Evolutionary conservation across 2,329 filamentous ascomycete genomes (phyloP).

Genomic region (Pyricularia sp.): DNA sequence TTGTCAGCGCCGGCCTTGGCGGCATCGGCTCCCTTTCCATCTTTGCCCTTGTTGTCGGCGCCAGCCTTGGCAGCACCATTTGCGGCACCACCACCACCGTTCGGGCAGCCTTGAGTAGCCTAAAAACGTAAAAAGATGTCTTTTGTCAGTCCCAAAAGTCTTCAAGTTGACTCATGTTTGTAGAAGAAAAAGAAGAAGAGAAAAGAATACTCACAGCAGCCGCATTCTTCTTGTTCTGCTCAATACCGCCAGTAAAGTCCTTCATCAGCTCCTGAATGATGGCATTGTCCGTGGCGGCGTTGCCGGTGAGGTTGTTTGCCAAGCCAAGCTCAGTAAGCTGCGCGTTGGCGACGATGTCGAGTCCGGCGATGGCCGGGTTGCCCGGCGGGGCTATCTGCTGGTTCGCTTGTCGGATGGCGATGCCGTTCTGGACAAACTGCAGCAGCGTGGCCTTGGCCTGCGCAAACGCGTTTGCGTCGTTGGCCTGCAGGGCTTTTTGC

Average conservation of each 20-base stretch:
- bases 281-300: constrained; percentile 8
- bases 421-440: constrained; percentile 14
- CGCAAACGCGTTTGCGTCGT: constrained; percentile 8
- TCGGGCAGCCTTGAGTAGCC: not conserved
- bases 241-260: constrained; percentile 12
- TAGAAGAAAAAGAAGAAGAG: not conserved
- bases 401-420: constrained; percentile 14
- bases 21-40: not conserved
- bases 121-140: not conserved
- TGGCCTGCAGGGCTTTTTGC: constrained; percentile 8
- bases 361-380: constrained; percentile 10
- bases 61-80: not conserved
- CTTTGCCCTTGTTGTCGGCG: not conserved
- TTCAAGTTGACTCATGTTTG: too few relatives aligned
- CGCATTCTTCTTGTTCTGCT: constrained; percentile 13
- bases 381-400: constrained; percentile 12
- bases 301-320: constrained; percentile 9
- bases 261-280: constrained; percentile 8
- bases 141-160: not conserved
- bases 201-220: constrained; percentile 7
- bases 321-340: constrained; percentile 10
- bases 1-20: too few relatives aligned
- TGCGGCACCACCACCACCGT: too few relatives aligned
- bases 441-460: constrained; percentile 11
- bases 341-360: constrained; percentile 11